Evolutionary conservation across 306 rosid species (phyloP).

Genomic region (Rosa lucieae): DNA sequence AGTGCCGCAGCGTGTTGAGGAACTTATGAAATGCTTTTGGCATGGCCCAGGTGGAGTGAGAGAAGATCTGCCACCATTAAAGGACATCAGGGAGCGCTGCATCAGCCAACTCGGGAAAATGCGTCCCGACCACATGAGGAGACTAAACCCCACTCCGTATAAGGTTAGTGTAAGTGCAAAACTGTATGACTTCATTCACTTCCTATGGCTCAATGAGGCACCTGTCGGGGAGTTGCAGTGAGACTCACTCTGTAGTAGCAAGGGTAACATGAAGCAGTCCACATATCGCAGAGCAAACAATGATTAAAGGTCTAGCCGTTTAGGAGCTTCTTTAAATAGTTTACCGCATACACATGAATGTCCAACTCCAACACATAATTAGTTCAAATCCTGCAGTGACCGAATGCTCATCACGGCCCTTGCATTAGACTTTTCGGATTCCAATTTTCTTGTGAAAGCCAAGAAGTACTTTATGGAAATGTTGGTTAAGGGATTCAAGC

Average conservation of each 20-base stretch:
- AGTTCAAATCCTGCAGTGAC: neutral
- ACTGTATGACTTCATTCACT: slow-evolving; percentile 86
- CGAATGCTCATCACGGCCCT: neutral
- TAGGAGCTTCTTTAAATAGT: neutral
- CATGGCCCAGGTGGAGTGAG: slow-evolving; percentile 62
- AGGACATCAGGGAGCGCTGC: slow-evolving; percentile 75
- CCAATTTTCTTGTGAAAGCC: neutral
- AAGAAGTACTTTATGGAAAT: neutral
- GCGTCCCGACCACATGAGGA: slow-evolving; percentile 98
- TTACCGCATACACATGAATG: too few relatives aligned
- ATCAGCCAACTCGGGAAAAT: slow-evolving; percentile 76
- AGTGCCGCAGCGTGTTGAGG: slow-evolving; percentile 92
- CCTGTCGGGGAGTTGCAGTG: slow-evolving; percentile 94
- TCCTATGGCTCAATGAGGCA: slow-evolving; percentile 95
- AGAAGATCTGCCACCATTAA: slow-evolving; percentile 66
- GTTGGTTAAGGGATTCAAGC: neutral
- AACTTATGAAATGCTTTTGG: slow-evolving; percentile 93
- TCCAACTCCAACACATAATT: too few relatives aligned
- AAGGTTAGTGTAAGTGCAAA: slow-evolving; percentile 94
- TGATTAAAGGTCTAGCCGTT: slow-evolving; percentile 1
- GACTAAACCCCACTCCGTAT: slow-evolving; percentile 94
- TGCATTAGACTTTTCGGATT: neutral
- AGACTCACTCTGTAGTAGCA: slow-evolving; percentile 14
- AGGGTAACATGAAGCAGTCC: neutral
- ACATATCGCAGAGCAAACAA: slow-evolving; percentile 2